phyloP scores from a whole-genome alignment of 2,329 filamentous ascomycete genomes.

The Ceratocystis eucalypticola region DNA sequence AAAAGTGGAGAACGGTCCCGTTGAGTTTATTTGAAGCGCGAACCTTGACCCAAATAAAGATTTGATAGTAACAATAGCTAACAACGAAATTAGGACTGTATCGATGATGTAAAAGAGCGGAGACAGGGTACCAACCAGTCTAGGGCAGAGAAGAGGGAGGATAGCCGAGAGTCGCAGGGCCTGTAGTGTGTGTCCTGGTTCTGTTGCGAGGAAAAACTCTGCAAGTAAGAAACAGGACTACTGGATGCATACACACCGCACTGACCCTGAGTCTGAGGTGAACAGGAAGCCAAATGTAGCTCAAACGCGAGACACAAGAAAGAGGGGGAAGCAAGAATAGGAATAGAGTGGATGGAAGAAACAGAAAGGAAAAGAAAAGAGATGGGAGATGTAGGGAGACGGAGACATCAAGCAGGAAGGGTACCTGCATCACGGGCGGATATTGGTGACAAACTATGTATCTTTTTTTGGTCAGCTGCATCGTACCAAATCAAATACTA shows the following conservation, averaged over 20 bases:
- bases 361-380: background rate
- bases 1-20: background rate
- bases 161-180: background rate
- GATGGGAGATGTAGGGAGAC: background rate
- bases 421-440: slow-evolving; percentile 1
- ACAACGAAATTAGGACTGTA: too few species aligned
- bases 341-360: background rate
- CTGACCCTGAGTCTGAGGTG: background rate
- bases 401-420: background rate
- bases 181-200: background rate
- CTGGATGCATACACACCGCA: background rate
- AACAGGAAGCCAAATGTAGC: background rate
- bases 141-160: background rate
- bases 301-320: background rate
- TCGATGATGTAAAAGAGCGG: too few species aligned
- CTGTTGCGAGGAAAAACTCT: background rate
- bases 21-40: too few species aligned
- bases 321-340: background rate
- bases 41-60: too few species aligned
- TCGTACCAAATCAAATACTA: background rate
- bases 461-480: background rate
- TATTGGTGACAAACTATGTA: background rate
- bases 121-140: background rate
- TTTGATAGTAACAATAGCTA: too few species aligned
- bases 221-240: background rate